Conservation (phyloP, 2,329 filamentous ascomycete species). For the Rutstroemia sp. region DNA sequence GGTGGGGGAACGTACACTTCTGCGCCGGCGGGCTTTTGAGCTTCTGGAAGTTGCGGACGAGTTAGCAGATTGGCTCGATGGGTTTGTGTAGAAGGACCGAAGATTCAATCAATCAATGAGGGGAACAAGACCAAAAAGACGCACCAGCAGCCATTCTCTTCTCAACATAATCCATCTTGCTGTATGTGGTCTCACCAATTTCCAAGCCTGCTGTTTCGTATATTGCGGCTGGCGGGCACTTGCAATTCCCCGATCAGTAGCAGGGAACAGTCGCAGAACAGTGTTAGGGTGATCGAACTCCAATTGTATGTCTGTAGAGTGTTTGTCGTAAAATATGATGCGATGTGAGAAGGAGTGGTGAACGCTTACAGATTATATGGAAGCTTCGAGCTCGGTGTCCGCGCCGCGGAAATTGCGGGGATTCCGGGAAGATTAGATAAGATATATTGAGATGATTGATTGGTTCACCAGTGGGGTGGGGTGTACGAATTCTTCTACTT, state of each 20-base stretch:
- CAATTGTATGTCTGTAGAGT: not conserved
- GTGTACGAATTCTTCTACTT: too few species aligned
- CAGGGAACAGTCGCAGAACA: not conserved
- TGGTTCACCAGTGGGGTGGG: too few species aligned
- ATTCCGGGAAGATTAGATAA: not conserved
- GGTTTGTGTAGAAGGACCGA: too few species aligned
- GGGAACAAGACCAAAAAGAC: not conserved
- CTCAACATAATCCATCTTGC: constrained; percentile 30
- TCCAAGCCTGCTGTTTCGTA: too few species aligned
- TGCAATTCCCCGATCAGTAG: not conserved
- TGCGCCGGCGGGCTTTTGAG: constrained; percentile 16
- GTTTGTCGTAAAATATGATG: too few species aligned
- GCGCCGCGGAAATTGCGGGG: not conserved
- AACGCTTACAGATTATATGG: too few species aligned
- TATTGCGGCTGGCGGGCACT: not conserved
- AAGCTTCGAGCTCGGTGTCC: not conserved
- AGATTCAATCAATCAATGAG: not conserved
- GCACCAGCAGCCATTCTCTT: constrained; percentile 29
- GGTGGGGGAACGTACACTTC: constrained; percentile 24
- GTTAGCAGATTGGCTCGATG: not conserved
- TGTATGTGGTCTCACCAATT: not conserved
- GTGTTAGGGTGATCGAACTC: not conserved
- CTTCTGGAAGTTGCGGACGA: constrained; percentile 24
- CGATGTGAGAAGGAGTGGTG: too few species aligned
- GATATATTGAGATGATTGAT: too few species aligned